Base-by-base conservation (phyloP, 768 basidiomycete genomes). In the Trametes meyenii region DNA sequence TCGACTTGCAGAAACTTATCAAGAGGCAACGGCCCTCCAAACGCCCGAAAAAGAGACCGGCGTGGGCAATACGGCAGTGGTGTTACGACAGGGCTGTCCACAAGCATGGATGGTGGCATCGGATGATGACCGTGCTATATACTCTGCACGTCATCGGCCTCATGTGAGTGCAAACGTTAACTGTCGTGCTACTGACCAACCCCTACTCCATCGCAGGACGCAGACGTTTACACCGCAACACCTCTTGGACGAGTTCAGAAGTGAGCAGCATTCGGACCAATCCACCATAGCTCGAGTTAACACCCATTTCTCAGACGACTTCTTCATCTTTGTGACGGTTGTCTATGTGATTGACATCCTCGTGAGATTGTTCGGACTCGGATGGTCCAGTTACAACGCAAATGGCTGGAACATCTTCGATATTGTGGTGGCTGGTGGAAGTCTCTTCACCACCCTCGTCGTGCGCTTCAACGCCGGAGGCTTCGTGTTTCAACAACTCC, bases 341-440 rank as follows among this genome's bases (percentile, higher is more conserved):
- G 71, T 92, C 24, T 97, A 95, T 68, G 76, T 87, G 36, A 61
- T 91, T 59, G 96, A 98, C 71, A 86, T 93, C 36, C 59, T 76
- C 24, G 81, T 96, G 24, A 87, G 94, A n/a, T 77, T 89, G 46
- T 86, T 81, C 67, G 96, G 96, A 1, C 82, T 98, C 2, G 95
- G 96, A 1, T 89, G 87, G 86, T 73, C 73, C 16, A 91, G 89
- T 71, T 97, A 92, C 79, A 81, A 82, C n/a, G 85, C 87, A 33
- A 93, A 95, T 66, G 93, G 95, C 6, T 98, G 96, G 96, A 97
- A 96, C 70, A 67, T 94, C 1, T 98, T 96, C 73, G 96, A 98
- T 66, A 75, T 95, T 44, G 68, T 92, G 14, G 87, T 92, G 24
- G 86, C 94, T 17, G 78, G 76, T 2, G 96, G 96, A 6, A 92